Evolutionary conservation across 1,139 yeast species (phyloP), one percentile per base, ranked within the genome.

Genomic region (Pichia sp.): DNA sequence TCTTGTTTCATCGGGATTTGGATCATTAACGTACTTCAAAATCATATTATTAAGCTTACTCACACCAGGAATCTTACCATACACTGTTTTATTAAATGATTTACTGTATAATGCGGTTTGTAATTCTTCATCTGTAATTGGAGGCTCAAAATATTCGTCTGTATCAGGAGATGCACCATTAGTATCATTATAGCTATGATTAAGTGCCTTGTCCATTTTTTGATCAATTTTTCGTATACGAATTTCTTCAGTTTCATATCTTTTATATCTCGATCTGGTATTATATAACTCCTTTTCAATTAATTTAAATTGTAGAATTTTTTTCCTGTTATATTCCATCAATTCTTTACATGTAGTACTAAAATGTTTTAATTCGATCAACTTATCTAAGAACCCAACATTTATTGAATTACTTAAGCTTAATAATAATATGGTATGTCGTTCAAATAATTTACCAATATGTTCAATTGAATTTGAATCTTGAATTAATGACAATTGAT

Each of bases 281-380:
- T 73, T 71, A 24, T 64, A 67, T 32, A 87, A 58, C 30, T 79
- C 78, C 38, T 72, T 70, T 28, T 75, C 76, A 11, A 87, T 70
- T 52, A 85, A 63, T 40, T 72, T 76, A 41, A 74, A 69, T 60
- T 90, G 97, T 12, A 81, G 67, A 10, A 77, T 67, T 60, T 92
- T 90, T 54, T 81, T 73, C 37, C 75, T 72, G 45, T 90, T 78
- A 60, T 76, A 90, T 56, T 80, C 82, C 40, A 83, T 71, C 16
- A 90, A 77, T 37, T 78, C 75, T 40, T 84, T 74, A 2, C 84
- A 77, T 0, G 83, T 81, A 6, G 73, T 71, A 0, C 94, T 79
- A 63, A 83, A 80, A 56, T 85, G 87, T 12, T 84, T 89, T 20
- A 86, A 77, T 59, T 90, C 97, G 6, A 86, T 81, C 30, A 90